Evolutionary conservation across 148 eudicot species (phyloP).

Genomic region (Arbutus unedo): DNA sequence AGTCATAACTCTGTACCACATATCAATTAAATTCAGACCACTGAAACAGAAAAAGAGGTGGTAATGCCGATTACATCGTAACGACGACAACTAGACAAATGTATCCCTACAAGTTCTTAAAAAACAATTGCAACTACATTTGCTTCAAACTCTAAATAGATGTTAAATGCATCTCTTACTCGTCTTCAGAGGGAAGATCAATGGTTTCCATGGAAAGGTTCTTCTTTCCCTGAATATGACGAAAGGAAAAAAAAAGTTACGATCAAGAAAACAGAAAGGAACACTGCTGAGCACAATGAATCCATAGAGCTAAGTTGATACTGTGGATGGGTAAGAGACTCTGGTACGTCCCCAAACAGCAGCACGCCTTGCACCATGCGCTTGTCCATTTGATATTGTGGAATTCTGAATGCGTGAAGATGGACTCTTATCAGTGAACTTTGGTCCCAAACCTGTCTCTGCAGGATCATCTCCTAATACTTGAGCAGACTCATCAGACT

Average conservation of each 20-base stretch:
- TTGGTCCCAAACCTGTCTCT: constrained; percentile 25
- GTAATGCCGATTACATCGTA: background rate
- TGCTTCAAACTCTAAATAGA: constrained; percentile 9
- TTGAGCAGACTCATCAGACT: constrained; percentile 19
- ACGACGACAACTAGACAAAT: background rate
- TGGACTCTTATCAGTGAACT: constrained; percentile 23
- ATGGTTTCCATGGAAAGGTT: constrained; percentile 70
- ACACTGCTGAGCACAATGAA: background rate
- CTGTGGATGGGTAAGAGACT: background rate
- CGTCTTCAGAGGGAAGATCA: constrained; percentile 52
- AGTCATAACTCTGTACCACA: constrained; percentile 1
- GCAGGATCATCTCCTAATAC: constrained; percentile 24
- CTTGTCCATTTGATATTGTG: constrained; percentile 29
- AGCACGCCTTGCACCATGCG: constrained; percentile 29
- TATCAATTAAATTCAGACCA: background rate
- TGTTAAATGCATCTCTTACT: constrained; percentile 52
- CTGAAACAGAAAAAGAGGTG: background rate
- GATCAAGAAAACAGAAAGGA: background rate
- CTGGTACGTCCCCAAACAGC: constrained; percentile 60
- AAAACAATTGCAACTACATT: background rate
- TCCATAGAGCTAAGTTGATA: constrained; percentile 3
- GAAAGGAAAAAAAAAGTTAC: background rate
- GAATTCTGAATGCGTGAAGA: constrained; percentile 25
- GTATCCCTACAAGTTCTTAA: background rate
- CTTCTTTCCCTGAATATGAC: constrained; percentile 58